Base-by-base conservation (phyloP, 2,329 filamentous ascomycete species). In the Stachybotrys chartarum region DNA sequence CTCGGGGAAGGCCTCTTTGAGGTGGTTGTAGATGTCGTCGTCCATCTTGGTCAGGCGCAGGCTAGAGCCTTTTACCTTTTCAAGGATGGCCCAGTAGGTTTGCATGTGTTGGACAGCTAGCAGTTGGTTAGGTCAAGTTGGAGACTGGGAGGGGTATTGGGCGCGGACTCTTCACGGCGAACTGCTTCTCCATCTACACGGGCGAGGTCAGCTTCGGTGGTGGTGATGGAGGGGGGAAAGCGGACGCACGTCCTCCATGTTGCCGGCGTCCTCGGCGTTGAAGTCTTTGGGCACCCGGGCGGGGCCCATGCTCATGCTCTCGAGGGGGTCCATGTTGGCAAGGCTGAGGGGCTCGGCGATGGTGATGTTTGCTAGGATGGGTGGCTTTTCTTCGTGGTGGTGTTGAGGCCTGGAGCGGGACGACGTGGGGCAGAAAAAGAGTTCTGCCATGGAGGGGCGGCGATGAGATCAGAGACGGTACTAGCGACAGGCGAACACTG, bases 41-140 rank as follows among this genome's bases (percentile, higher is more conserved):
- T 99, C 94, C 66, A 95, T 82, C 77, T 93, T 94, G 58, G 94
- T 99, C 60, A 99, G 83, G 59, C 91, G 89, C 57, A 99, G 80
- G 59, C 86, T 78, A n/a, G 91, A 96, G 63, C 93, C 94, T 64
- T 84, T 90, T 63, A 96, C 84, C 70, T 88, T 91, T 74, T 97
- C 88, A 65, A 99, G 88, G 68, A 99, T 93, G 53, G 86, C 80
- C 93, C 93, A 99, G 81, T 99, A 97, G 51, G 93, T 97, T 68
- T 90, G 84, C 82, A 99, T 90, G 73, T 99, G 94, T 73, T 96
- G 90, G 44, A 97, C 94, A 53, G 88, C 92, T 78, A n/a, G 10
- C 10, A 47, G 61, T 30, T 39, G 17, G 1, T 18, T 48, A 30
- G 17, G 52, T 56, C 24, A 57, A 54, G 16, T 39, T 3, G 6